Conservation (phyloP, 208 protist genomes). For the Trypanosoma avium region DNA sequence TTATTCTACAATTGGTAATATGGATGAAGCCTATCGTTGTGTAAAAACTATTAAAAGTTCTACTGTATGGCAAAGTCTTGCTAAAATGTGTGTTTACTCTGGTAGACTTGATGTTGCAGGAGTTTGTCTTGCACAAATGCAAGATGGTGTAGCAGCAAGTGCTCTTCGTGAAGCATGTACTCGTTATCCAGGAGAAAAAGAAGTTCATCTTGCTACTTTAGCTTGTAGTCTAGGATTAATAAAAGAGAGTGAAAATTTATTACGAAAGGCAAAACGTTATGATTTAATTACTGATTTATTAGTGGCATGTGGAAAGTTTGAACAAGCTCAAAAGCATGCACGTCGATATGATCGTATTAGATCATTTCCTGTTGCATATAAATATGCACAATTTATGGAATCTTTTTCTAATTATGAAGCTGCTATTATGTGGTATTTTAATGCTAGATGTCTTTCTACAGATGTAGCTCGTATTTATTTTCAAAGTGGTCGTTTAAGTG, state of each 20-base stretch:
- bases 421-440: constrained; percentile 92
- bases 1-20: constrained; percentile 95
- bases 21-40: constrained; percentile 97
- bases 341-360: constrained; percentile 93
- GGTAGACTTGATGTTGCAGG: constrained; percentile 93
- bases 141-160: constrained; percentile 88
- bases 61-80: constrained; percentile 95
- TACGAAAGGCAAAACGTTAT: constrained; percentile 81
- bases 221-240: constrained; percentile 95
- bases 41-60: constrained; percentile 94
- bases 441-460: constrained; percentile 81
- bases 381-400: constrained; percentile 95
- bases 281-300: constrained; percentile 95
- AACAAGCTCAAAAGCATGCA: constrained; percentile 90
- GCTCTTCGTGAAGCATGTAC: constrained; percentile 83
- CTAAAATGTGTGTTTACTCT: constrained; percentile 94
- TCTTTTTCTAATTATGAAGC: constrained; percentile 89
- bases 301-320: constrained; percentile 93
- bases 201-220: constrained; percentile 92
- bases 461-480: constrained; percentile 95
- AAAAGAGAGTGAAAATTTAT: constrained; percentile 89
- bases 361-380: constrained; percentile 91
- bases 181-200: constrained; percentile 82
- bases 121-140: constrained; percentile 95
- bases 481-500: constrained; percentile 70